Base-by-base conservation (phyloP, 2,329 filamentous ascomycete species). In the Botrytis galanthina region DNA sequence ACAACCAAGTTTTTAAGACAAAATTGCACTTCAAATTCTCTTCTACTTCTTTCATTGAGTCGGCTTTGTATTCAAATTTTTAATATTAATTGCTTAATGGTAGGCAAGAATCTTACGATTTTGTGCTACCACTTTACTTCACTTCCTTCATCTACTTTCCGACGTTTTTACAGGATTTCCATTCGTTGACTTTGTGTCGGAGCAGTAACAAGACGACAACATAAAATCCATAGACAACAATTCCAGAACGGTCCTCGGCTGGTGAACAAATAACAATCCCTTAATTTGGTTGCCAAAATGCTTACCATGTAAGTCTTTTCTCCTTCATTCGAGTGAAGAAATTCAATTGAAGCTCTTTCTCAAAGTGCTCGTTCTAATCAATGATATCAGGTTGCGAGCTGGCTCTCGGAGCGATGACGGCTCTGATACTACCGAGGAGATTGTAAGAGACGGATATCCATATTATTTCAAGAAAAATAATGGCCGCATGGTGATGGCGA, bases 271-370 rank as follows among this genome's bases (percentile, higher is more conserved):
- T 39, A 68, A 4, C 64, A 29, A 54, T 16, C 35, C 4, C 26
- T 16, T 68, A 6, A 37, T 14, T 16, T 26, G 26, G 26, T 42
- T 16, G 66, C 22, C 72, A 69, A 73, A 14, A 77, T 77, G 75
- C 73, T 76, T 35, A 75, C 75, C 9, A 18, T 76, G 76, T 77
- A 76, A 73, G 74, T 69, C 29, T 18, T 44, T 44, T 48, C 29
- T 35, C 69, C 44, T 64, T 63, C 29, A 39, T 51, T 63, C 26
- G 46, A 35, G 22, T 37, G 20, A 3, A 51, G 51, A 20, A n/a
- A 22, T 42, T 3, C 44, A 20, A 54, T 26, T 32, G 16, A 29
- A 14, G 26, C 57, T 12, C 9, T 9, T 42, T 68, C 26, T 59
- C 54, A 29, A 26, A 29, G 16, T 44, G 12, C 29, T 29, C 6